Evolutionary conservation across 129 eudicot genomes (phyloP).

Genomic region (Sambucus nigra): DNA sequence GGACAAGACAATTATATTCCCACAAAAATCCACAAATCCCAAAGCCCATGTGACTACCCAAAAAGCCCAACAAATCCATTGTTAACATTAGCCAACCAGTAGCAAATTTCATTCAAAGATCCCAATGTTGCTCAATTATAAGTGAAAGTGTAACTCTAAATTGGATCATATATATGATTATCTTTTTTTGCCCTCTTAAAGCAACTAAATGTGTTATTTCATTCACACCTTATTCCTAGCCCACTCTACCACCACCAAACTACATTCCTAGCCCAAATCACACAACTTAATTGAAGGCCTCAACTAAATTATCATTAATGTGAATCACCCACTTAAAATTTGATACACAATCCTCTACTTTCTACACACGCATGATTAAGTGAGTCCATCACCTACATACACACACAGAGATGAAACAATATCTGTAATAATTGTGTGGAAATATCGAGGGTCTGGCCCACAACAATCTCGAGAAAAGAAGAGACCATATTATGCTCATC

Average conservation of each 20-base stretch:
- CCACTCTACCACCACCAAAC: background rate
- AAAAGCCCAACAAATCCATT: background rate
- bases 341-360: too few species aligned
- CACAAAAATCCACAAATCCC: too few species aligned
- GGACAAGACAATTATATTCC: too few species aligned
- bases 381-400: too few species aligned
- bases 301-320: too few species aligned
- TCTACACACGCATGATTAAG: background rate
- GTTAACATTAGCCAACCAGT: background rate
- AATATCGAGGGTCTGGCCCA: slow-evolving; percentile 75
- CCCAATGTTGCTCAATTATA: background rate
- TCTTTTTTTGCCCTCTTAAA: too few species aligned
- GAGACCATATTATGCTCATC: slow-evolving; percentile 69
- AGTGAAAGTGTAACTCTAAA: too few species aligned
- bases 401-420: background rate
- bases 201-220: too few species aligned
- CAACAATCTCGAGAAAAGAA: slow-evolving; percentile 89
- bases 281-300: background rate
- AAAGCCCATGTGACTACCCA: too few species aligned
- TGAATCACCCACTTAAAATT: background rate
- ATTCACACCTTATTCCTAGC: too few species aligned
- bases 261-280: background rate
- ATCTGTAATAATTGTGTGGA: slow-evolving; percentile 94
- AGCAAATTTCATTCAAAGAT: background rate
- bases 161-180: too few species aligned